A percentile compares a stretch with the other conserved stretches of the same genome.
Evolutionary conservation across 1,139 yeast species (phyloP).

Genomic region (Blastobotrys ciferrii): DNA sequence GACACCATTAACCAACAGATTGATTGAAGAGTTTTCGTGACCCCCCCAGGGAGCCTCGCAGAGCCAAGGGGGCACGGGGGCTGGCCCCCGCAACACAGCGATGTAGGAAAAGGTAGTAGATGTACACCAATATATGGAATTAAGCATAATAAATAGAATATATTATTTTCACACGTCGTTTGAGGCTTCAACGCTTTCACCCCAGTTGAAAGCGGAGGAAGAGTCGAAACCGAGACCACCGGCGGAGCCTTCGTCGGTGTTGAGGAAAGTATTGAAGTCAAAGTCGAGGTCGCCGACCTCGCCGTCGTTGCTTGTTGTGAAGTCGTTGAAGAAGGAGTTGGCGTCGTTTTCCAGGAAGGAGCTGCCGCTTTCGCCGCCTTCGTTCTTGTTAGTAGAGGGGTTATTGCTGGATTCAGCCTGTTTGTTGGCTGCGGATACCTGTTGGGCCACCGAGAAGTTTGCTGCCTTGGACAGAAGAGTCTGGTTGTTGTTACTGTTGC

Average conservation of each 20-base stretch:
- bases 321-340: slow-evolving; percentile 33
- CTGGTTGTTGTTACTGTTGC: slow-evolving; percentile 16
- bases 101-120: neutral
- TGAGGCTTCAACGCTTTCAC: slow-evolving; percentile 35
- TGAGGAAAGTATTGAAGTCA: slow-evolving; percentile 37
- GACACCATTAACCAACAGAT: too few relatives aligned
- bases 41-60: too few relatives aligned
- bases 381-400: slow-evolving; percentile 18
- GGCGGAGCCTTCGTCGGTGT: slow-evolving; percentile 33
- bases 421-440: slow-evolving; percentile 11
- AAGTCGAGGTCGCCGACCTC: slow-evolving; percentile 36
- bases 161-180: slow-evolving; percentile 22
- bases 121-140: slow-evolving; percentile 4
- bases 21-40: too few relatives aligned
- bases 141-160: neutral
- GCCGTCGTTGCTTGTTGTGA: slow-evolving; percentile 30
- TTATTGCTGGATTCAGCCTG: slow-evolving; percentile 15
- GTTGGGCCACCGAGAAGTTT: slow-evolving; percentile 19
- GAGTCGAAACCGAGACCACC: slow-evolving; percentile 32
- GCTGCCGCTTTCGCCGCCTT: slow-evolving; percentile 17
- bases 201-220: slow-evolving; percentile 31
- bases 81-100: too few relatives aligned
- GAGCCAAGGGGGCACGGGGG: too few relatives aligned
- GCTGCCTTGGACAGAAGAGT: slow-evolving; percentile 27
- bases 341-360: slow-evolving; percentile 30